A percentile compares a stretch with the other conserved stretches of the same genome.
Conservation (phyloP, 2,329 filamentous ascomycete species). For the Ascochyta rabiei region DNA sequence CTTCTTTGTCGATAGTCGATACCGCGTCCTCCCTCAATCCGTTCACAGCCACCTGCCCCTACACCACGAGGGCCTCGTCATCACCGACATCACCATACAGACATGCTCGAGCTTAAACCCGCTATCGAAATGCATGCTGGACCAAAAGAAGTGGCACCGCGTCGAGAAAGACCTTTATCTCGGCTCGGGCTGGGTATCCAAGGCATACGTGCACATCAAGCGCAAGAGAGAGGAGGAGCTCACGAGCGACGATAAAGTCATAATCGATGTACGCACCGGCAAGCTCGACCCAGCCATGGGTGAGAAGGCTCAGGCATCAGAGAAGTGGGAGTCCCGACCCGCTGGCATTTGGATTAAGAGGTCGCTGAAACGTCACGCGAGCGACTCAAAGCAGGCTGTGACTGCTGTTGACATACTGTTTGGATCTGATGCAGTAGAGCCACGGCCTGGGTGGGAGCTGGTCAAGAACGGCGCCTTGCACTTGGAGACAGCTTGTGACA, state of each 20-base stretch:
- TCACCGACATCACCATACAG: conserved; percentile 82
- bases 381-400: conserved; percentile 75
- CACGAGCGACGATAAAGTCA: conserved; percentile 72
- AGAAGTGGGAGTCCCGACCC: conserved; percentile 78
- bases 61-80: conserved; percentile 81
- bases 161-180: conserved; percentile 91
- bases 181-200: conserved; percentile 72
- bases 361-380: conserved; percentile 72
- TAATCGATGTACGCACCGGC: conserved; percentile 78
- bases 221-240: conserved; percentile 88
- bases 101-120: conserved; percentile 76
- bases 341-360: conserved; percentile 84
- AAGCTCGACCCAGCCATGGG: conserved; percentile 69
- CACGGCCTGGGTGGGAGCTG: conserved; percentile 82
- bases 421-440: conserved; percentile 89
- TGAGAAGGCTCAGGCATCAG: conserved; percentile 62
- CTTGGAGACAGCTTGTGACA: conserved; percentile 66
- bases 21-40: conserved; percentile 81
- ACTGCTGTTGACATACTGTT: conserved; percentile 87
- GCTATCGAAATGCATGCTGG: conserved; percentile 77
- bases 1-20: conserved; percentile 86
- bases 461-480: conserved; percentile 69
- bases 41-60: conserved; percentile 84
- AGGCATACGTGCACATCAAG: conserved; percentile 81
- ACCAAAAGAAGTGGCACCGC: conserved; percentile 76